Base-by-base conservation (phyloP, 2,329 filamentous ascomycete genomes). In the Scedosporium dehoogii region DNA sequence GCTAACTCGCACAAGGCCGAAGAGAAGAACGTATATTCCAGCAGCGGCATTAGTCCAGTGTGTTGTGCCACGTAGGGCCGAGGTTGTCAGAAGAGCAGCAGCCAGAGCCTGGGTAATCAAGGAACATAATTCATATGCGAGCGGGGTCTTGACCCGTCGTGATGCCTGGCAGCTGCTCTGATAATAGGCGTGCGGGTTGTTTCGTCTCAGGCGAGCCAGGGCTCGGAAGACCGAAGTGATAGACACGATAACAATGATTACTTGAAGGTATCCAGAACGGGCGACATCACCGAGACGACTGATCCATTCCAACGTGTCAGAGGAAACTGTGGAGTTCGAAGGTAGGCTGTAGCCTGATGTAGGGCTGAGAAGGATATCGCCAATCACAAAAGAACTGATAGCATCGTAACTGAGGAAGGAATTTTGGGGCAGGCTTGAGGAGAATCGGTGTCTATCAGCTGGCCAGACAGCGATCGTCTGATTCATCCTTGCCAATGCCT, bases 1-100 rank as follows among this genome's bases (percentile, higher is more conserved):
- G 62, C 73, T 64, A 51, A 80, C 73, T 12, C 79, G 75, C 27
- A 75, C 58, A 23, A 81, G 68, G 25, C 79, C 79, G 4, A 81
- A 68, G 44, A 74, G 23, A 57, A 81, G 76, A 46, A 73, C 72
- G 66, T 81, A 80, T 58, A 69, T 70, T 23, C 76, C 65, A 6
- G 72, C 68, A 33, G 70, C 63, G 10, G 74, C 70, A 66, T 77
- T 74, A 48, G 75, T 69, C 68, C 73, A 71, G 62, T 75, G 74
- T 21, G 70, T 67, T 48, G 68, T 70, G 44, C 72, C 69, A 58
- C 70, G 65, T 23, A 70, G 66, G 41, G 71, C 75, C 38, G 76
- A 75, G 46, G 74, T 63, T 33, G 74, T 67, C 58, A 76, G 69
- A 59, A 79, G 76, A 16, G 71, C 73, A 55, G 80, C 64, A 4